These are phyloP conservation scores for Hyparrhenia diplandra DNA, from an alignment of 176 grass and related monocot genomes.

Conservation along the genomic window DNA sequence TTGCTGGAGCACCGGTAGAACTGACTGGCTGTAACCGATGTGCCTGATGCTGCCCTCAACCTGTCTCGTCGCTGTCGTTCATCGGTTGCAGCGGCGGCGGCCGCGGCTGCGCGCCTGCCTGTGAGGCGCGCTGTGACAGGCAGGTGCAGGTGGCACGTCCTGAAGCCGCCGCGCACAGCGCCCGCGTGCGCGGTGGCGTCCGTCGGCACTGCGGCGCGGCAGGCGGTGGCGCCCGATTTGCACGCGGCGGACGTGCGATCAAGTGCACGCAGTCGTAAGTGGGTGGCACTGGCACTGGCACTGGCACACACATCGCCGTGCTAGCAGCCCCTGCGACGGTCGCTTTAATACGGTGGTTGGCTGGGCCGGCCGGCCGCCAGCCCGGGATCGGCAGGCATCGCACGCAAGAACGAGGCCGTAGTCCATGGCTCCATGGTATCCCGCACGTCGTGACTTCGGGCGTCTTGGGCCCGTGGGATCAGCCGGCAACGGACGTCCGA, in stretches of 20 bases:
- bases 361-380: no score
- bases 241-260: no score
- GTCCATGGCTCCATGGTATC: no score
- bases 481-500: neutral
- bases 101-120: neutral
- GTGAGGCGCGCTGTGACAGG: neutral
- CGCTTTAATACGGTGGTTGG: constrained; percentile 29
- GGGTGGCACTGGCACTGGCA: no score
- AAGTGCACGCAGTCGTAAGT: constrained; percentile 5
- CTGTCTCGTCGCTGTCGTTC: neutral
- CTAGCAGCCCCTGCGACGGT: neutral
- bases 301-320: constrained; percentile 18
- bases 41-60: no score
- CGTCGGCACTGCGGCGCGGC: neutral
- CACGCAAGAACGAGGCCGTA: neutral
- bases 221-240: no score
- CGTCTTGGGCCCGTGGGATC: neutral
- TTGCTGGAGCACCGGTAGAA: constrained; percentile 1
- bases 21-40: no score
- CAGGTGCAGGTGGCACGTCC: neutral
- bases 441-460: neutral
- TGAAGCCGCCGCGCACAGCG: neutral
- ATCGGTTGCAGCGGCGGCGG: neutral
- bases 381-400: no score
- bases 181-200: neutral